Evolutionary conservation across 768 basidiomycete genomes (phyloP).

Genomic region (Boletus reticulatus): DNA sequence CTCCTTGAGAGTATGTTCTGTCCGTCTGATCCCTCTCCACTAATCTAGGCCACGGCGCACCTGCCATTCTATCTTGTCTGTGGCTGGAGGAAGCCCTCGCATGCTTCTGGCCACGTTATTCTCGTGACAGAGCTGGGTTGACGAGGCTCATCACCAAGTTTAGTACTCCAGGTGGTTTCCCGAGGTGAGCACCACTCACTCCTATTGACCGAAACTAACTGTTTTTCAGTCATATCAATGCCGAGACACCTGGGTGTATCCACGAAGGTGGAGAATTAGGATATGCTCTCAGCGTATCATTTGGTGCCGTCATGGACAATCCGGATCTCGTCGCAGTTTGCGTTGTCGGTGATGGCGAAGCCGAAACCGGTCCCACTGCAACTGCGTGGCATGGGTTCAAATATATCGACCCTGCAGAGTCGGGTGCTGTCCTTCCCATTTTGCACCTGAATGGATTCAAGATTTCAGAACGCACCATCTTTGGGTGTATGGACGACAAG

Average conservation of each 20-base stretch:
- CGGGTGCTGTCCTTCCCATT: constrained; percentile 89
- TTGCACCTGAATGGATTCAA: constrained; percentile 85
- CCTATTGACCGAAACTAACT: background rate
- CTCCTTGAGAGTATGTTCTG: background rate
- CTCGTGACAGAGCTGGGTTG: constrained; percentile 56
- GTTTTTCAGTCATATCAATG: constrained; percentile 62
- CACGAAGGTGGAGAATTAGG: constrained; percentile 93
- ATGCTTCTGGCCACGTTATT: constrained; percentile 54
- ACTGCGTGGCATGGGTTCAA: constrained; percentile 85
- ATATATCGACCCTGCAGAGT: constrained; percentile 87
- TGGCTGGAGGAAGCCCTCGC: constrained; percentile 80
- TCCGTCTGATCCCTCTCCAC: background rate
- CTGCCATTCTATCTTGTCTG: constrained; percentile 79
- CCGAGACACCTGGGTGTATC: constrained; percentile 85
- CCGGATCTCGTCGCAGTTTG: constrained; percentile 80
- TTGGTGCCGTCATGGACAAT: constrained; percentile 90
- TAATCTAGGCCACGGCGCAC: constrained; percentile 71
- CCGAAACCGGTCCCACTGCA: constrained; percentile 78
- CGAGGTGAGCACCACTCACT: constrained; percentile 46
- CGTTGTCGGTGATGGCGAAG: constrained; percentile 88
- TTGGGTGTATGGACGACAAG: constrained; percentile 87
- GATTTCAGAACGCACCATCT: constrained; percentile 88
- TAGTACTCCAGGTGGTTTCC: constrained; percentile 81
- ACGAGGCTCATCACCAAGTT: constrained; percentile 70
- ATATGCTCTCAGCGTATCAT: constrained; percentile 82